Percentiles rank a stretch among this genome's conserved stretches.
These are phyloP conservation scores for Coix lacrymajobi DNA, from an alignment of 176 grass and related monocot species.

Conservation along the genomic window DNA sequence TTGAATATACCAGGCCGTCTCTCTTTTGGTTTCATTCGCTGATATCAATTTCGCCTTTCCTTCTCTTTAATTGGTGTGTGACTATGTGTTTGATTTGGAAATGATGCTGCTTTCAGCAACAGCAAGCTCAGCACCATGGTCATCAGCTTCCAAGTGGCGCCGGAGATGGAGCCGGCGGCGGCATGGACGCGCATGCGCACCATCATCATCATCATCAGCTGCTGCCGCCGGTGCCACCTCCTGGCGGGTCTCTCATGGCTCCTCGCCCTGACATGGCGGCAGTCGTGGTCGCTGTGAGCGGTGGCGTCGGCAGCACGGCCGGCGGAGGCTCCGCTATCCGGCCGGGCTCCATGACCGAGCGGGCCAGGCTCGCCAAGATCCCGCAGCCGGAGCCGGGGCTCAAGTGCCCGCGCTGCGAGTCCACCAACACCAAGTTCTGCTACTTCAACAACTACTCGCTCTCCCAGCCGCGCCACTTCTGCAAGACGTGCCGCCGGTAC, in stretches of 20 bases:
- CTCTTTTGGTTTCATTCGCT: conserved; percentile 10
- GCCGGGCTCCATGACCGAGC: conserved; percentile 64
- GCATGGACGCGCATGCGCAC: conserved; percentile 3
- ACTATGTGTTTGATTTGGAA: conserved; percentile 49
- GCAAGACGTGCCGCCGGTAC: conserved; percentile 97
- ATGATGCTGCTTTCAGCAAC: conserved; percentile 45
- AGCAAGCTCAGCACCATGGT: conserved; percentile 40
- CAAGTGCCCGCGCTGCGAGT: conserved; percentile 97
- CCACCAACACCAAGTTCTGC: conserved; percentile 95
- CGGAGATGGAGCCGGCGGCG: not conserved
- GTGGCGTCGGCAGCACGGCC: not conserved
- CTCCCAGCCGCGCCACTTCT: conserved; percentile 95
- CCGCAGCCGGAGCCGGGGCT: conserved; percentile 75
- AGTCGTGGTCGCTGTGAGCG: not conserved
- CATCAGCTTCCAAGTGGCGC: conserved; percentile 5
- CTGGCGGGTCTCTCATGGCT: conserved; percentile 26
- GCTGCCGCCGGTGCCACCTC: conserved; percentile 14
- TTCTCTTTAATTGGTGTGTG: conserved; percentile 25
- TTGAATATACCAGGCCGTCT: conserved; percentile 40
- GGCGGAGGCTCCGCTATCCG: conserved; percentile 7
- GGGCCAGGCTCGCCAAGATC: conserved; percentile 61
- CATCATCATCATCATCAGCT: conserved; percentile 40
- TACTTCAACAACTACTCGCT: conserved; percentile 99
- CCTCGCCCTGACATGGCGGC: conserved; percentile 40
- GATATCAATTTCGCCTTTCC: conserved; percentile 28